These are phyloP conservation scores for Phytophthora niederhauseri DNA, from an alignment of 352 stramenopile species.

Conservation along the genomic window DNA sequence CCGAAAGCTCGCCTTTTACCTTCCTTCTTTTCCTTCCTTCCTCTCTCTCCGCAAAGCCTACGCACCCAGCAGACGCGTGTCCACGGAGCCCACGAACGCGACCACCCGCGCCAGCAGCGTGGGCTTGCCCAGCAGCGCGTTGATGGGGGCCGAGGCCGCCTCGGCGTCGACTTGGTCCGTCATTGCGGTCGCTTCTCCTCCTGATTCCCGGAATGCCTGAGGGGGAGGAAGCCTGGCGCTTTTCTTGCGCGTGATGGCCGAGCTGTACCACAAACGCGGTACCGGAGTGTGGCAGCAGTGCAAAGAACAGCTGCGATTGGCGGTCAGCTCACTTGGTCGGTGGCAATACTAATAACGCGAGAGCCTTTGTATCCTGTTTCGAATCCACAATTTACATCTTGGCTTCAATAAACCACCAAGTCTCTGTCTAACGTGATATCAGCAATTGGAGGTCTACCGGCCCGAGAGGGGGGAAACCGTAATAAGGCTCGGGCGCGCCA, in stretches of 20 bases:
- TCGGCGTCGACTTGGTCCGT: slow-evolving; percentile 33
- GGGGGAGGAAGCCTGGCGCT: slow-evolving; percentile 34
- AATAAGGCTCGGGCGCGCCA: slow-evolving; percentile 21
- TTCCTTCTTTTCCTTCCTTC: slow-evolving; percentile 12
- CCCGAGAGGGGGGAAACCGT: slow-evolving; percentile 24
- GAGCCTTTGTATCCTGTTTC: background rate
- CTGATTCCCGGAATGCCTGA: slow-evolving; percentile 39
- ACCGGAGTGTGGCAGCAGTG: slow-evolving; percentile 12
- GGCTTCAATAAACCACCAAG: background rate
- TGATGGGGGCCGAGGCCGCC: slow-evolving; percentile 26
- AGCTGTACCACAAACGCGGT: slow-evolving; percentile 1
- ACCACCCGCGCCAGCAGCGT: slow-evolving; percentile 69
- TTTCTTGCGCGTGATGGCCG: slow-evolving; percentile 26
- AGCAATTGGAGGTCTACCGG: slow-evolving; percentile 6
- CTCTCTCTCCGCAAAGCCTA: slow-evolving; percentile 8
- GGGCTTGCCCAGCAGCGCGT: slow-evolving; percentile 58
- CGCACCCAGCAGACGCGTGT: slow-evolving; percentile 60
- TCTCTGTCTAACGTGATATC: slow-evolving; percentile 21
- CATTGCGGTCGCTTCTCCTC: slow-evolving; percentile 34
- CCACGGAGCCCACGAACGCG: slow-evolving; percentile 62
- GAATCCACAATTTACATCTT: slow-evolving; percentile 1
- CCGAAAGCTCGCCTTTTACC: background rate
- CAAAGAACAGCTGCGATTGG: slow-evolving; percentile 5
- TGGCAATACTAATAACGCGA: slow-evolving; percentile 2
- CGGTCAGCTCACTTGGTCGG: background rate